A percentile compares a stretch with the other conserved stretches of the same genome.
phyloP scores from a whole-genome alignment of 2,329 filamentous ascomycete species.

The Aureobasidium subglaciale region DNA sequence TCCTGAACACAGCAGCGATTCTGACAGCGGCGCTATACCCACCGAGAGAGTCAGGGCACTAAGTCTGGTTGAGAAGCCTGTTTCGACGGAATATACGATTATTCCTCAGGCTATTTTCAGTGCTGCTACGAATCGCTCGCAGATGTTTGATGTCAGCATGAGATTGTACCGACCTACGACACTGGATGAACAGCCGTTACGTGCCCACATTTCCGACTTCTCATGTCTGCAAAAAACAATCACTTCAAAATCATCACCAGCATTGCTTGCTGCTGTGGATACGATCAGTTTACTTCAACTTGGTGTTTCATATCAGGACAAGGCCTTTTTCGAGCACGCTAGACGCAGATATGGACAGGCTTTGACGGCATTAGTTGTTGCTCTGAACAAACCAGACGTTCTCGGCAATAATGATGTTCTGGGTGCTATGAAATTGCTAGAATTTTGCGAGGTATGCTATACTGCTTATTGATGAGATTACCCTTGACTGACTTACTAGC shows the following conservation, averaged over 20 bases:
- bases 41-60: not conserved
- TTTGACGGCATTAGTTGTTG: slow-evolving; percentile 20
- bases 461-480: not conserved
- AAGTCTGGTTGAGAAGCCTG: not conserved
- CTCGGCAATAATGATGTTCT: slow-evolving; percentile 24
- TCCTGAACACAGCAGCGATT: not conserved
- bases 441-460: slow-evolving; percentile 21
- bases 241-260: slow-evolving; percentile 14
- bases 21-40: not conserved
- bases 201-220: slow-evolving; percentile 10
- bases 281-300: slow-evolving; percentile 25
- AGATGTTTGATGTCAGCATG: slow-evolving; percentile 25
- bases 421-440: slow-evolving; percentile 25
- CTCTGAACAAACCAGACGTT: slow-evolving; percentile 18
- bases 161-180: slow-evolving; percentile 25
- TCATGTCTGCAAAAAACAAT: not conserved
- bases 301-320: slow-evolving; percentile 23
- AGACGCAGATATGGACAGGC: slow-evolving; percentile 22
- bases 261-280: slow-evolving; percentile 24
- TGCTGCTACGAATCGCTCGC: slow-evolving; percentile 17
- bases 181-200: not conserved
- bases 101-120: slow-evolving; percentile 6
- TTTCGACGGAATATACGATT: not conserved
- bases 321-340: slow-evolving; percentile 21
- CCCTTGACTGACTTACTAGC: too few relatives aligned